phyloP scores from a whole-genome alignment of 495 filamentous ascomycete species.

The Aspergillus asperescens region DNA sequence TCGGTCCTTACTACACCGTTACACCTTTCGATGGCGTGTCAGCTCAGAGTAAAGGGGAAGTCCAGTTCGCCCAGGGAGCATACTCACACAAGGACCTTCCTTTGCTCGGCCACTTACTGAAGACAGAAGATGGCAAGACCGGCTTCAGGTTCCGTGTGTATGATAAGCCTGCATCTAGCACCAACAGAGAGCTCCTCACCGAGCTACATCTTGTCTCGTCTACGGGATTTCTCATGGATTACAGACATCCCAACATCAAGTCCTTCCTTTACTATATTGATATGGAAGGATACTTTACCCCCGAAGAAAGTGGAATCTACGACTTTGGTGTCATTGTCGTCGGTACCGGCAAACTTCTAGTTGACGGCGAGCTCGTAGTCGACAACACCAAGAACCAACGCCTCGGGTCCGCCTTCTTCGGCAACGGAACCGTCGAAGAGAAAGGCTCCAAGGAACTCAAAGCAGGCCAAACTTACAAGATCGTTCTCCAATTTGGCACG shows the following conservation, averaged over 20 bases:
- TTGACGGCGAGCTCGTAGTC: slow-evolving; percentile 65
- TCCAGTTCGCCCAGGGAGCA: slow-evolving; percentile 44
- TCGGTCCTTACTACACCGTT: slow-evolving; percentile 74
- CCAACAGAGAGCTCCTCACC: slow-evolving; percentile 48
- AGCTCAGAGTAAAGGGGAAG: slow-evolving; percentile 46
- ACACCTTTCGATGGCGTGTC: slow-evolving; percentile 64
- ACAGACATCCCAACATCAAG: slow-evolving; percentile 52
- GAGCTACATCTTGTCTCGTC: slow-evolving; percentile 50
- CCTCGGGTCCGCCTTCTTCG: slow-evolving; percentile 58
- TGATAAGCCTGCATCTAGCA: slow-evolving; percentile 47
- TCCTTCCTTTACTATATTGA: slow-evolving; percentile 52
- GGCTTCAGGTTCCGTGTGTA: slow-evolving; percentile 59
- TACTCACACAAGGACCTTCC: slow-evolving; percentile 60
- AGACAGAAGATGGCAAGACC: slow-evolving; percentile 41
- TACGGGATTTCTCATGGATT: slow-evolving; percentile 57
- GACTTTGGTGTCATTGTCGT: slow-evolving; percentile 73
- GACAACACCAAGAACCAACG: slow-evolving; percentile 61
- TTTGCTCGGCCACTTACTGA: slow-evolving; percentile 46
- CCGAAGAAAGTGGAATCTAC: slow-evolving; percentile 60
- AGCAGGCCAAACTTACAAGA: slow-evolving; percentile 54
- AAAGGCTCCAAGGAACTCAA: slow-evolving; percentile 50
- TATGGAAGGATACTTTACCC: slow-evolving; percentile 54
- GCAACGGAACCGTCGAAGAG: slow-evolving; percentile 56
- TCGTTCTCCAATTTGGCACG: slow-evolving; percentile 60
- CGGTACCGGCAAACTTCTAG: slow-evolving; percentile 63